phyloP scores from a whole-genome alignment of 352 stramenopile genomes.

The Globisporangium echinulatum region DNA sequence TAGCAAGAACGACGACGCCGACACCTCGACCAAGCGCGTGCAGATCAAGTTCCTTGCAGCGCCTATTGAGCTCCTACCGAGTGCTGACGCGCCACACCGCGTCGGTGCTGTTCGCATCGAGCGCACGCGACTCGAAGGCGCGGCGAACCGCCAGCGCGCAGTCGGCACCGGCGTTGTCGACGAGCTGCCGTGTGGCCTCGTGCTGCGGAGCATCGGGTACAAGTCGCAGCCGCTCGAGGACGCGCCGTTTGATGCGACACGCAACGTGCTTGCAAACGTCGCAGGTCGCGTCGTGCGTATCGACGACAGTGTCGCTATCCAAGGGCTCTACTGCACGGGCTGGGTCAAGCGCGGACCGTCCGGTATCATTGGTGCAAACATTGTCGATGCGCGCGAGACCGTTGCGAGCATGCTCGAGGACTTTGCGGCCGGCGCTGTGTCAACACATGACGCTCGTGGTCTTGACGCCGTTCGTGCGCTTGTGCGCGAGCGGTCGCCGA shows the following conservation, averaged over 20 bases:
- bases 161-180: slow-evolving; percentile 86
- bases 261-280: slow-evolving; percentile 57
- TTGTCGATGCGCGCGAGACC: slow-evolving; percentile 94
- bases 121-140: slow-evolving; percentile 83
- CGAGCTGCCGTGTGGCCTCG: slow-evolving; percentile 68
- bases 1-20: slow-evolving; percentile 6
- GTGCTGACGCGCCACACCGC: slow-evolving; percentile 31
- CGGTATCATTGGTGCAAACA: slow-evolving; percentile 99
- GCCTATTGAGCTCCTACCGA: slow-evolving; percentile 65
- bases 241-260: slow-evolving; percentile 76
- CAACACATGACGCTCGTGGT: slow-evolving; percentile 26
- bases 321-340: slow-evolving; percentile 93
- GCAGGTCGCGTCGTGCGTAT: slow-evolving; percentile 48
- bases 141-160: slow-evolving; percentile 72
- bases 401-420: slow-evolving; percentile 91
- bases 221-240: slow-evolving; percentile 79
- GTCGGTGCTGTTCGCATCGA: slow-evolving; percentile 82
- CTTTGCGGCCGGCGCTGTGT: slow-evolving; percentile 25
- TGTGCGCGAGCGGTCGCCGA: slow-evolving; percentile 37
- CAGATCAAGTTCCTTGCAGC: slow-evolving; percentile 91
- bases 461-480: slow-evolving; percentile 39
- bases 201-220: slow-evolving; percentile 89
- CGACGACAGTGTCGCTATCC: slow-evolving; percentile 27
- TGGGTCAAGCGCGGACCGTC: slow-evolving; percentile 97
- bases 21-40: slow-evolving; percentile 34